Evolutionary conservation across 2,329 filamentous ascomycete genomes (phyloP).

Genomic region (Fragosphaeria purpurea): DNA sequence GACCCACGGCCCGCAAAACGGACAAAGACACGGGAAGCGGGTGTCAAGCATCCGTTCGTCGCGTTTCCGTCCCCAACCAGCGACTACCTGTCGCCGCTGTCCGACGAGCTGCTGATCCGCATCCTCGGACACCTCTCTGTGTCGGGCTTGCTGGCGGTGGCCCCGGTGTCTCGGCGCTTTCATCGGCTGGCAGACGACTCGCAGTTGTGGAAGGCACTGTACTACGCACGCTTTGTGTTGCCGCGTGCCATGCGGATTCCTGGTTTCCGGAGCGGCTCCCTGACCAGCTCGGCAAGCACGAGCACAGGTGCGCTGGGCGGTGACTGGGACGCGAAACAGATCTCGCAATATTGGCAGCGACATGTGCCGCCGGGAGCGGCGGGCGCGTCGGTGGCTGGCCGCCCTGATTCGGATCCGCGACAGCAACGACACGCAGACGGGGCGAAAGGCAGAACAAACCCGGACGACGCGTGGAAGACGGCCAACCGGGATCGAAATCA

Average conservation of each 20-base stretch:
- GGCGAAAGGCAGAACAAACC: too few relatives aligned
- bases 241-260: slow-evolving; percentile 70
- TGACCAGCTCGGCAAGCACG: background rate
- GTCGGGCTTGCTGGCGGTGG: slow-evolving; percentile 51
- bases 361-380: too few relatives aligned
- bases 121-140: slow-evolving; percentile 71
- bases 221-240: slow-evolving; percentile 78
- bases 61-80: background rate
- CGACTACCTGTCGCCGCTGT: slow-evolving; percentile 63
- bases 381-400: too few relatives aligned
- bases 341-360: too few relatives aligned
- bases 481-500: background rate
- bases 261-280: slow-evolving; percentile 36
- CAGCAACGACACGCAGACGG: too few relatives aligned
- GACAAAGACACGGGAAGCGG: background rate
- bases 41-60: too few relatives aligned
- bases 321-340: too few relatives aligned
- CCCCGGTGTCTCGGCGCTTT: slow-evolving; percentile 65
- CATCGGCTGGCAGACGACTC: slow-evolving; percentile 64
- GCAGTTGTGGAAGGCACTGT: slow-evolving; percentile 83
- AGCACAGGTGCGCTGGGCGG: too few relatives aligned
- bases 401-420: too few relatives aligned
- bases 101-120: slow-evolving; percentile 79
- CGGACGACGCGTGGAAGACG: background rate
- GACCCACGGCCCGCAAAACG: background rate